Conservation (phyloP, 1,284 basidiomycete genomes). For the Singerocomus rubriflavus region DNA sequence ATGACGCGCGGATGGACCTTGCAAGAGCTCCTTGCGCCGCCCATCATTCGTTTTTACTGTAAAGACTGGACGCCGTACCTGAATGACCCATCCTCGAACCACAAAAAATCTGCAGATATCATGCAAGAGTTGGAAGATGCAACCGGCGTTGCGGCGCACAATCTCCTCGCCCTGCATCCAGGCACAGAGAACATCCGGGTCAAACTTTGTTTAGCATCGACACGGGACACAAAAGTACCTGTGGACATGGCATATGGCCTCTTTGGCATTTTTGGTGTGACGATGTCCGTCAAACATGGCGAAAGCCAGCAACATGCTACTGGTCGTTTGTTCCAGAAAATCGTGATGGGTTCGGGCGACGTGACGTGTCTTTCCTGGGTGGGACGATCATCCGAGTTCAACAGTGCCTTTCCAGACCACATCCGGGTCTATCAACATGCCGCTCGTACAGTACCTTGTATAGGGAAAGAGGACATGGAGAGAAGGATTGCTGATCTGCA, state of each 20-base stretch:
- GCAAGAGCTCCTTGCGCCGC: slow-evolving; percentile 26
- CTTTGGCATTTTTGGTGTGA: slow-evolving; percentile 24
- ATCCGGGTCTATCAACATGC: slow-evolving; percentile 17
- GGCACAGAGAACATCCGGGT: slow-evolving; percentile 10
- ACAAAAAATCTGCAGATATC: slow-evolving; percentile 17
- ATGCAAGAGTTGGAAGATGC: slow-evolving; percentile 19
- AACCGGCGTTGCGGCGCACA: slow-evolving; percentile 6
- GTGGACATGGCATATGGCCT: slow-evolving; percentile 28
- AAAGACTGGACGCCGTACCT: slow-evolving; percentile 28
- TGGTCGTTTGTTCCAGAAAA: slow-evolving; percentile 22
- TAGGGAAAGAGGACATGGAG: slow-evolving; percentile 10
- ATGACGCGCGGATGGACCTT: slow-evolving; percentile 29
- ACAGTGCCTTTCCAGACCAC: slow-evolving; percentile 23
- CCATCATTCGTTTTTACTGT: slow-evolving; percentile 22
- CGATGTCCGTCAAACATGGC: slow-evolving; percentile 18
- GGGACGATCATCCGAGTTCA: slow-evolving; percentile 23
- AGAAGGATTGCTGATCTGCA: neutral
- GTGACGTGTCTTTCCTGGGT: slow-evolving; percentile 21
- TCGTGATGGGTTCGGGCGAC: slow-evolving; percentile 22
- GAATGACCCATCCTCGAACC: slow-evolving; percentile 11
- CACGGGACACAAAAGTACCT: slow-evolving; percentile 17
- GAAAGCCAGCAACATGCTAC: slow-evolving; percentile 21
- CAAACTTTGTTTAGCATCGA: slow-evolving; percentile 26
- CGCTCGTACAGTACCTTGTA: neutral
- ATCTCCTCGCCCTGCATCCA: slow-evolving; percentile 17